These are phyloP conservation scores for Ophiosphaerella herpotricha DNA, from an alignment of 2,329 filamentous ascomycete species.

Conservation along the genomic window DNA sequence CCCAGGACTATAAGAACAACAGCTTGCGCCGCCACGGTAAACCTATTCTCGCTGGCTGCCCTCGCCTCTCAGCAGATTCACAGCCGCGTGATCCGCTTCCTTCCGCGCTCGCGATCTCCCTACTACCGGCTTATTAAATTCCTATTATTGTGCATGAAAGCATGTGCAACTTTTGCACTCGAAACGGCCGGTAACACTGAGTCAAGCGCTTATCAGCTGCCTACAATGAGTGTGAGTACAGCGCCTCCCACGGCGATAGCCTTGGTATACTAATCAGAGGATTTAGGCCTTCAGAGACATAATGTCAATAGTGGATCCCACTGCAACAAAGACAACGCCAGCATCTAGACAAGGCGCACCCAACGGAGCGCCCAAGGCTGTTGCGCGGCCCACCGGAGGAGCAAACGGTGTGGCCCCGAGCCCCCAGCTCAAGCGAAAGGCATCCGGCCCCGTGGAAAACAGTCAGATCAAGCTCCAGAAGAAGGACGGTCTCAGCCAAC, in stretches of 20 bases:
- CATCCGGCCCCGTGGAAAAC: constrained; percentile 40
- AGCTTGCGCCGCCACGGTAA: constrained; percentile 27
- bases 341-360: constrained; percentile 29
- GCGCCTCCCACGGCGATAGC: constrained; percentile 13
- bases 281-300: constrained; percentile 41
- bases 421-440: constrained; percentile 49
- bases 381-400: constrained; percentile 29
- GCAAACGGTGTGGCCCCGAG: constrained; percentile 36
- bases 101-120: constrained; percentile 17
- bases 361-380: constrained; percentile 39
- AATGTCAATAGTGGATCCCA: constrained; percentile 45
- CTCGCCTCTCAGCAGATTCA: constrained; percentile 17
- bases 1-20: constrained; percentile 24
- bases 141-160: constrained; percentile 24
- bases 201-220: constrained; percentile 37
- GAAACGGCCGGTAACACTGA: constrained; percentile 45
- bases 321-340: constrained; percentile 29
- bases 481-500: constrained; percentile 32
- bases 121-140: constrained; percentile 10
- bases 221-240: constrained; percentile 46
- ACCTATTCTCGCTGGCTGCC: constrained; percentile 27
- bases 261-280: constrained; percentile 15
- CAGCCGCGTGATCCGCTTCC: constrained; percentile 20
- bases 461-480: constrained; percentile 40
- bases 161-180: constrained; percentile 41